phyloP scores from a whole-genome alignment of 179 eudicot species.

The Pouteria campechiana region DNA sequence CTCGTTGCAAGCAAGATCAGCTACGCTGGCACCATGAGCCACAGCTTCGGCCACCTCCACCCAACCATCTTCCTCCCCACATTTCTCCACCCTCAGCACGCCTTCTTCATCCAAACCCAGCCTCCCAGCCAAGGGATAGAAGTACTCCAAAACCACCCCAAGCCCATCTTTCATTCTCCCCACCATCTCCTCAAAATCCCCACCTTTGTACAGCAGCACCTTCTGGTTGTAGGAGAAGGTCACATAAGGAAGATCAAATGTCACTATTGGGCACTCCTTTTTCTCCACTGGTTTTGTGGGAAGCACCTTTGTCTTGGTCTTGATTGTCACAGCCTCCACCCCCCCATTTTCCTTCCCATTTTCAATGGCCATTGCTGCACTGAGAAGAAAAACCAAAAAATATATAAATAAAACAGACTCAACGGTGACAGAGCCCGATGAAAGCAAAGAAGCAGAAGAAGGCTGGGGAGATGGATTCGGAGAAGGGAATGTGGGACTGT shows the following conservation, averaged over 20 bases:
- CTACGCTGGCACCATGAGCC: constrained; percentile 28
- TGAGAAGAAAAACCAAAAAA: too few species aligned
- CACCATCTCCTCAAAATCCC: constrained; percentile 28
- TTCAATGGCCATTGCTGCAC: constrained; percentile 20
- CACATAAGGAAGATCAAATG: constrained; percentile 82
- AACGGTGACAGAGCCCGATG: too few species aligned
- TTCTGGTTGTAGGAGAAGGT: constrained; percentile 82
- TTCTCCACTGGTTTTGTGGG: constrained; percentile 46
- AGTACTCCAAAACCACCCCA: constrained; percentile 57
- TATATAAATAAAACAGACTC: too few species aligned
- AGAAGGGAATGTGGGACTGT: too few species aligned
- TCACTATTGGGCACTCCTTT: constrained; percentile 58
- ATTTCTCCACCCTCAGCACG: constrained; percentile 64
- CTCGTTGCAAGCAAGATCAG: constrained; percentile 45
- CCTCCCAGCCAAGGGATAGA: constrained; percentile 66
- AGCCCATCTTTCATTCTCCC: constrained; percentile 53
- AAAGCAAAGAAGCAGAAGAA: too few species aligned
- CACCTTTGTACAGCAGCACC: constrained; percentile 45
- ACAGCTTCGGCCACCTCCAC: constrained; percentile 51
- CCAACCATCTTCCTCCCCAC: constrained; percentile 55
- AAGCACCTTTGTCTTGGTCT: constrained; percentile 40
- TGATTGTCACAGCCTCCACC: constrained; percentile 27
- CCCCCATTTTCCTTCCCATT: constrained; percentile 5
- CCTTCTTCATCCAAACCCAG: constrained; percentile 67
- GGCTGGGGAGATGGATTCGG: too few species aligned